A percentile compares a stretch with the other conserved stretches of the same genome.
phyloP scores from a whole-genome alignment of 2,329 filamentous ascomycete species.

The Stemphylium lycopersici region DNA sequence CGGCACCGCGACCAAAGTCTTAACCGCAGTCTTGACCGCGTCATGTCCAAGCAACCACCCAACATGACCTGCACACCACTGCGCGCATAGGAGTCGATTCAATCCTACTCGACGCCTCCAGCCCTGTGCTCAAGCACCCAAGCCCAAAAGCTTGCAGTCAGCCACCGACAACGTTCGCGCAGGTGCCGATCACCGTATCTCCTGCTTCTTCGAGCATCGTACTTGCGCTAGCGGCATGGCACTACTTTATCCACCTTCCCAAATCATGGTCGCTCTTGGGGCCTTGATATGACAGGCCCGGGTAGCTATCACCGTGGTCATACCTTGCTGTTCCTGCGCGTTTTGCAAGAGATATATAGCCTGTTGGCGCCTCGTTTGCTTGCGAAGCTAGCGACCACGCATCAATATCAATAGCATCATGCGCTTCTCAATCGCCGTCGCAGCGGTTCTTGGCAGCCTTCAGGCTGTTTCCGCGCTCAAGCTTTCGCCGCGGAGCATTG shows the following conservation, averaged over 20 bases:
- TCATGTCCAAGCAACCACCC: not conserved
- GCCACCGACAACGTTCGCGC: conserved; percentile 15
- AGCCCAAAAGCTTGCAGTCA: conserved; percentile 17
- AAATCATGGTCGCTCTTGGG: conserved; percentile 20
- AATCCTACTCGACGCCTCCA: not conserved
- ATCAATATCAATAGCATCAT: conserved; percentile 18
- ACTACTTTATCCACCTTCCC: conserved; percentile 36
- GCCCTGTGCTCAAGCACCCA: not conserved
- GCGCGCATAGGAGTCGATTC: not conserved
- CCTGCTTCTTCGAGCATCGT: conserved; percentile 34
- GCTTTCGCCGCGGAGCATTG: conserved; percentile 21
- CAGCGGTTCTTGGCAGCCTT: conserved; percentile 32
- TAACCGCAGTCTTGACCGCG: not conserved
- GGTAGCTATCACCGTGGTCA: conserved; percentile 7
- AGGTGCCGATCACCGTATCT: conserved; percentile 27
- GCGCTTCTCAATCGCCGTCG: conserved; percentile 33
- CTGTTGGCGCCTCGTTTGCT: not conserved
- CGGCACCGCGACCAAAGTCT: not conserved
- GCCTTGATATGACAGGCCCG: conserved; percentile 12
- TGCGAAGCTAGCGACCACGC: conserved; percentile 1
- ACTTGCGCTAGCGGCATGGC: conserved; percentile 12
- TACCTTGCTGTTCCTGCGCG: not conserved
- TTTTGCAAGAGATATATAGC: conserved; percentile 11
- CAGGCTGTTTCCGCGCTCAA: conserved; percentile 31
- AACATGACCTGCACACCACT: not conserved